These are phyloP conservation scores for Epichloe uncinata DNA, from an alignment of 2,329 filamentous ascomycete species.

Conservation along the genomic window DNA sequence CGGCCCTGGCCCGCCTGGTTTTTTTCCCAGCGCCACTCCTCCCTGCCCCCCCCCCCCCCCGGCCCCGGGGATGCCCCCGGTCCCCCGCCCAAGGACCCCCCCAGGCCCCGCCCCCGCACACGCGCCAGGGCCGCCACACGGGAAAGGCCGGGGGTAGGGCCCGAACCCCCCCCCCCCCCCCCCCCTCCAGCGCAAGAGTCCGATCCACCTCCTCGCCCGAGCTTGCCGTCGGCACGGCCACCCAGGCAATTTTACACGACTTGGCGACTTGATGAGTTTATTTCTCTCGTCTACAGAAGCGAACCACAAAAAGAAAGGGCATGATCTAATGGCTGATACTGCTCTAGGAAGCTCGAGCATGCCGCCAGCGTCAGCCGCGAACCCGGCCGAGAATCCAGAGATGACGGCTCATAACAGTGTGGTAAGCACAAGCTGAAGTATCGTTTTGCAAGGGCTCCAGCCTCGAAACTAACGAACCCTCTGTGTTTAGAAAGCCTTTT, in stretches of 20 bases:
- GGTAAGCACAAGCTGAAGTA: conserved; percentile 31
- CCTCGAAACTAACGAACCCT: conserved; percentile 12
- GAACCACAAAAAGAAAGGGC: background rate
- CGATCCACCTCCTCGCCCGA: background rate
- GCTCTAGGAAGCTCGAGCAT: conserved; percentile 2
- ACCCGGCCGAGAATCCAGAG: conserved; percentile 49
- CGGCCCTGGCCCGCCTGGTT: too few relatives aligned
- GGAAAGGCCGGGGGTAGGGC: too few relatives aligned
- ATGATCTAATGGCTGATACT: background rate
- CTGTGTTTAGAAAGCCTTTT: conserved; percentile 55
- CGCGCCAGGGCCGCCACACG: too few relatives aligned
- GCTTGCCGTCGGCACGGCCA: background rate
- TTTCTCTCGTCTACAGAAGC: too few relatives aligned
- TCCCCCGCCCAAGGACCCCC: too few relatives aligned
- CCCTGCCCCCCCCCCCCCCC: too few relatives aligned
- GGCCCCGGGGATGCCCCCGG: too few relatives aligned
- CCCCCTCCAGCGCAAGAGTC: background rate
- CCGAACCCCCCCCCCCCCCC: too few relatives aligned
- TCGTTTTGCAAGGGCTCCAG: background rate
- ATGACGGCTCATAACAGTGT: conserved; percentile 51
- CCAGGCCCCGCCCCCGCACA: too few relatives aligned
- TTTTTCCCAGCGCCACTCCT: too few relatives aligned
- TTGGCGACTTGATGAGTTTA: background rate
- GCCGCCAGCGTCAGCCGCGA: conserved; percentile 11
- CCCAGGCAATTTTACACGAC: too few relatives aligned